Base-by-base conservation (phyloP, 495 filamentous ascomycete genomes). In the Talaromyces liani region DNA sequence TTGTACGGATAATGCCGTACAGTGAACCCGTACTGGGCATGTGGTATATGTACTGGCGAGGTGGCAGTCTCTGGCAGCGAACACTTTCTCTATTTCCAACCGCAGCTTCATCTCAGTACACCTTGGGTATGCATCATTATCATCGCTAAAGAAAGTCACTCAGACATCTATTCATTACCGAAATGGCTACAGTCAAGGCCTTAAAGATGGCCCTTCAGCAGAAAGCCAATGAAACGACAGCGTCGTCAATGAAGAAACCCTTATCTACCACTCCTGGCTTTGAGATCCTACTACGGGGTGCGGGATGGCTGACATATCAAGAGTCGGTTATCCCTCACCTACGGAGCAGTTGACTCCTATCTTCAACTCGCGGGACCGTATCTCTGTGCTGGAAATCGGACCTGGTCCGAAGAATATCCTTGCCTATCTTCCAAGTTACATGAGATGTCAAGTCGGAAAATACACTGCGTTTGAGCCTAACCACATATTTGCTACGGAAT, bases 331-430 rank as follows among this genome's bases (percentile, higher is more conserved):
- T 84, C 63, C 83, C 84, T 68, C 80, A 84, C 54, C 73, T 88
- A 25, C 76, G 63, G 70, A 75, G 61, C 68, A 84, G n/a, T 65
- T 88, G 47, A 58, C 68, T 6, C 68, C 77, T 55, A 75, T 86
- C 66, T 74, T 82, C 71, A 72, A 74, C 62, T 78, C 81, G 41
- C 79, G 77, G 62, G 62, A 34, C 63, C 60, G 64, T 55, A 75
- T 87, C 65, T 87, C 83, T 36, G 78, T 80, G 29, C 75, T 87
- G 63, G 85, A 88, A 71, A 84, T 87, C 64, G 83, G 82, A 71
- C 84, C 85, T 0, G 86, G 85, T 61, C 78, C 82, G 27, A 78
- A 79, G 72, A 87, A 76, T 63, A 49, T 87, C 27, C 72, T 88
- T 66, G 80, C 77, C 67, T 66, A 76, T 71, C 77, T 87, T 63